phyloP scores from a whole-genome alignment of 352 stramenopile species.

The Globisporangium barbulae region DNA sequence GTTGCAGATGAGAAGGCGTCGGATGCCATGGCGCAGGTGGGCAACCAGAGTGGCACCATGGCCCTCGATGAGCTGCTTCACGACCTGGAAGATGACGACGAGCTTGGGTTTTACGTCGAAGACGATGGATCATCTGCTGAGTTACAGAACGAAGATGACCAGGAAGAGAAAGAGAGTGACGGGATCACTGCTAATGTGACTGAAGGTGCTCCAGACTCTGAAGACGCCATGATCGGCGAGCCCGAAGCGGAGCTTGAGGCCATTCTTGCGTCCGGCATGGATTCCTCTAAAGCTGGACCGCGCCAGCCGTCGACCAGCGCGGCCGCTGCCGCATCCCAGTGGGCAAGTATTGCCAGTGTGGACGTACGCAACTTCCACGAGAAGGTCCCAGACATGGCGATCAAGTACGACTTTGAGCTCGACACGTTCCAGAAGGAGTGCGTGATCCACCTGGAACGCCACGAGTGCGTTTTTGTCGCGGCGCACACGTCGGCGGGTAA shows the following conservation, averaged over 20 bases:
- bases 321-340: constrained; percentile 39
- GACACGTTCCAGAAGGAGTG: constrained; percentile 98
- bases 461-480: constrained; percentile 95
- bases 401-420: constrained; percentile 84
- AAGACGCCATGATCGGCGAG: constrained; percentile 19
- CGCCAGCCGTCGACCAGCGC: constrained; percentile 17
- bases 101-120: constrained; percentile 54
- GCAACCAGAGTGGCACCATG: constrained; percentile 44
- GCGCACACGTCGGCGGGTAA: constrained; percentile 98
- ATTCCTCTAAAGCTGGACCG: neutral
- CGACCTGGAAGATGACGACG: constrained; percentile 69
- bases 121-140: constrained; percentile 26
- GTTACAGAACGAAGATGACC: constrained; percentile 2
- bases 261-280: constrained; percentile 29
- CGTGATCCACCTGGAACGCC: constrained; percentile 91
- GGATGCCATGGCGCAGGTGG: constrained; percentile 45
- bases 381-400: constrained; percentile 80
- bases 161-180: constrained; percentile 3
- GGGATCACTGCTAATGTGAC: neutral
- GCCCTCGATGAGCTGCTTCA: constrained; percentile 65
- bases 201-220: neutral
- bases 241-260: constrained; percentile 53
- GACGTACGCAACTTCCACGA: constrained; percentile 83
- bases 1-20: constrained; percentile 67
- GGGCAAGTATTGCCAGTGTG: constrained; percentile 64